A percentile compares a stretch with the other conserved stretches of the same genome.
Evolutionary conservation across 805 yeast genomes (phyloP).

Genomic region (Suhomyces sp.): DNA sequence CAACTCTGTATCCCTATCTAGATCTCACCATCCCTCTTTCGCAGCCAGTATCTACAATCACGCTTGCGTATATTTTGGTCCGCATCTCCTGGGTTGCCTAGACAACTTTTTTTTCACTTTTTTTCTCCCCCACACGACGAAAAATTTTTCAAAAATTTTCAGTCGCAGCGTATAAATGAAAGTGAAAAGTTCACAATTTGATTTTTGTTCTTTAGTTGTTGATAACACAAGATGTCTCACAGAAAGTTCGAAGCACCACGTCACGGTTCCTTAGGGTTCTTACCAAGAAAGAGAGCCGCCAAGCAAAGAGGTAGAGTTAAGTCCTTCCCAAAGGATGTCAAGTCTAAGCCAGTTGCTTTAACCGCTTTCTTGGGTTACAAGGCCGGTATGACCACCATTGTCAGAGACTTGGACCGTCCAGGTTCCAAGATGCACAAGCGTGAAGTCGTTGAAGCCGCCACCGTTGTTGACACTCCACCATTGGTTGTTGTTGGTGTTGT

Average conservation of each 20-base stretch:
- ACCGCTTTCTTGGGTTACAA: conserved; percentile 99
- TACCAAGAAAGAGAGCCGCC: conserved; percentile 99
- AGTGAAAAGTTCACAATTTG: neutral
- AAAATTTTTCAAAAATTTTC: conserved; percentile 17
- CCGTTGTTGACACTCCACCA: conserved; percentile 99
- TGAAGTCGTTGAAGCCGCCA: conserved; percentile 99
- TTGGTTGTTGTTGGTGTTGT: conserved; percentile 99
- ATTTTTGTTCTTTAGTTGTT: conserved; percentile 25
- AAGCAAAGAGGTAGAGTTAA: conserved; percentile 97
- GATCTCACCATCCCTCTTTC: too few species aligned
- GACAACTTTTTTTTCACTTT: neutral
- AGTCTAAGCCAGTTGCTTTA: conserved; percentile 95
- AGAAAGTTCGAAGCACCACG: conserved; percentile 99
- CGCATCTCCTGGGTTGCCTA: neutral
- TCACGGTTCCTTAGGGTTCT: conserved; percentile 99
- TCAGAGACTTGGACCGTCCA: conserved; percentile 99
- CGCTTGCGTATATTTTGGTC: neutral
- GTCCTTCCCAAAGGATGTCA: conserved; percentile 99
- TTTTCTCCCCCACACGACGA: conserved; percentile 6
- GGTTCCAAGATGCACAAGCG: conserved; percentile 99
- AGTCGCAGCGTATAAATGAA: conserved; percentile 5
- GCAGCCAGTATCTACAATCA: neutral
- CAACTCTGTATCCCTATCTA: too few species aligned
- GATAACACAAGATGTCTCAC: conserved; percentile 78
- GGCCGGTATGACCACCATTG: conserved; percentile 99